Evolutionary conservation across 139 green algal genomes (phyloP), one percentile per base, ranked within the genome.

Genomic region (Haematococcus lacustris): DNA sequence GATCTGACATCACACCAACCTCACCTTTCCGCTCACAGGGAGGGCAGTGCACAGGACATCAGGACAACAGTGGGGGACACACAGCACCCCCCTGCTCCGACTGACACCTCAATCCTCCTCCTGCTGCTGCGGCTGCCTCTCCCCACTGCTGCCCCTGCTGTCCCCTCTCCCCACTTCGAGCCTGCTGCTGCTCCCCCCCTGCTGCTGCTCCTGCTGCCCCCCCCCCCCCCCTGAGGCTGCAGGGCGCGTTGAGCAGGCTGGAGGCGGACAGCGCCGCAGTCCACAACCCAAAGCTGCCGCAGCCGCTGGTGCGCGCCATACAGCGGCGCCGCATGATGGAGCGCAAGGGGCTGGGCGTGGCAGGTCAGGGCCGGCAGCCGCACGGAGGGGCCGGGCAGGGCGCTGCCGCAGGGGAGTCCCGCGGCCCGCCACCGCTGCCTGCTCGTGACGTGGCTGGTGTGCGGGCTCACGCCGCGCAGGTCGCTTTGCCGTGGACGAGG

Each of bases 231-330:
- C 21, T 70, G 3, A 43, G 38, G 61, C 38, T 86, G 34, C 71
- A 70, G 40, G 63, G 68, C 51, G 81, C 80, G 50, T 73, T 90
- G 72, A 37, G 34, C 3, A 59, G 67, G 25, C 69, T 82, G 32
- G 72, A 72, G 38, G 59, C 57, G 38, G 80, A 78, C 59, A 51
- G 38, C 28, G 70, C 78, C 4, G 71, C 66, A 0, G 71, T 74
- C 1, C 61, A 70, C 30, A 66, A 77, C 51, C 68, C 68, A 38
- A 25, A 35, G 0, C 59, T 87, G 25, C 37, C 47, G 0, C 61
- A 41, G 23, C 67, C 51, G 63, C 66, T 86, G 26, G 68, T 30
- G 35, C 35, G 69, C 43, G 72, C 76, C 41, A 74, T 83, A 13
- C 37, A 66, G 23, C 60, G 73, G 37, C 68, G 57, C 43, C 34